Evolutionary conservation across 2,329 filamentous ascomycete genomes (phyloP).

Genomic region (Diplodia sapinea): DNA sequence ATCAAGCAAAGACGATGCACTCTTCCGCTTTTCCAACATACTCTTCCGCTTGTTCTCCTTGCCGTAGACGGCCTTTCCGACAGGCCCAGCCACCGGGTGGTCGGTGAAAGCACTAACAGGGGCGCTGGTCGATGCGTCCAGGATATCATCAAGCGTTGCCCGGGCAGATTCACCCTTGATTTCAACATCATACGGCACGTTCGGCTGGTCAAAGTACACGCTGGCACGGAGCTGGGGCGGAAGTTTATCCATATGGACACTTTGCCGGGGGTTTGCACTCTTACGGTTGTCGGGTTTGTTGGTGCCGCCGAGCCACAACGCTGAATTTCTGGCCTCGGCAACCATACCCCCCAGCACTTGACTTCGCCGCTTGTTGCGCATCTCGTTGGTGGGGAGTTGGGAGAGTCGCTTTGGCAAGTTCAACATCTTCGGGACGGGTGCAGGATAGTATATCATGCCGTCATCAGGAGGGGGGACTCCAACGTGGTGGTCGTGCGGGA

Average conservation of each 20-base stretch:
- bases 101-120: conserved; percentile 92
- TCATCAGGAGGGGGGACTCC: conserved; percentile 66
- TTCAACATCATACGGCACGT: conserved; percentile 60
- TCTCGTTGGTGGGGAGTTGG: conserved; percentile 67
- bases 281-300: conserved; percentile 38
- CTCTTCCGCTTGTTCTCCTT: conserved; percentile 50
- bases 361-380: conserved; percentile 73
- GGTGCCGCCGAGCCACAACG: conserved; percentile 50
- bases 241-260: conserved; percentile 56
- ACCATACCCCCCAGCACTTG: conserved; percentile 72
- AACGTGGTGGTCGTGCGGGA: conserved; percentile 36
- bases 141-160: conserved; percentile 85
- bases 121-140: conserved; percentile 85
- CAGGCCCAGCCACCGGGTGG: conserved; percentile 78
- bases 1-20: conserved; percentile 37
- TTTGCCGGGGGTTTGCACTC: conserved; percentile 43
- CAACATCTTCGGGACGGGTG: conserved; percentile 89
- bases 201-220: conserved; percentile 80
- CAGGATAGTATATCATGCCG: conserved; percentile 92
- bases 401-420: conserved; percentile 90
- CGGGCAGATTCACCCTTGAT: conserved; percentile 80
- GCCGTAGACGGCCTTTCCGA: conserved; percentile 78
- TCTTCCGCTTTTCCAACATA: conserved; percentile 11
- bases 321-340: conserved; percentile 59
- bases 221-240: conserved; percentile 89